Evolutionary conservation across 371 early-diverging fungal species (phyloP).

Genomic region (Saksenaea vasiformis): DNA sequence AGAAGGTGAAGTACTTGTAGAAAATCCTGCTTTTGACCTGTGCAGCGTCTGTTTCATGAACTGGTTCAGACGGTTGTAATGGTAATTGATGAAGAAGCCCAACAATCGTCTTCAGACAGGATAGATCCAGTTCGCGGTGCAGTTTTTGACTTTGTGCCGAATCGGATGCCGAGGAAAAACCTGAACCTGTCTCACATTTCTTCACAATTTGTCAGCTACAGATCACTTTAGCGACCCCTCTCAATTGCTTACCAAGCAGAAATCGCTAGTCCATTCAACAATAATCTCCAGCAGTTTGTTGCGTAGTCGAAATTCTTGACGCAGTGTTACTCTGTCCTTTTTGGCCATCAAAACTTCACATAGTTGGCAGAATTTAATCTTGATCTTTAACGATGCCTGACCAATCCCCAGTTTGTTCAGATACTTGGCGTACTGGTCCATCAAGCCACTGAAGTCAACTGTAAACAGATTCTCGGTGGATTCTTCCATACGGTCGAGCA

Average conservation of each 20-base stretch:
- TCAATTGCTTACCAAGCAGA: conserved; percentile 18
- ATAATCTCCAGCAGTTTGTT: conserved; percentile 77
- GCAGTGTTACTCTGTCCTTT: conserved; percentile 70
- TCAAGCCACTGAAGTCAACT: conserved; percentile 76
- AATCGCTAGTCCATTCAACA: conserved; percentile 87
- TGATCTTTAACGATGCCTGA: conserved; percentile 64
- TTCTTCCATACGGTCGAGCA: conserved; percentile 73
- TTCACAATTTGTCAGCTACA: not conserved
- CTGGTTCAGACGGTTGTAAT: conserved; percentile 73
- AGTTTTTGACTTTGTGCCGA: conserved; percentile 53
- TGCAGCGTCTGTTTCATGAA: conserved; percentile 63
- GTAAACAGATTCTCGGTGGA: conserved; percentile 60
- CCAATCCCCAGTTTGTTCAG: conserved; percentile 66
- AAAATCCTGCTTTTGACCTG: conserved; percentile 80
- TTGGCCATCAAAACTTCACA: conserved; percentile 77
- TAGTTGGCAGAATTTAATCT: conserved; percentile 81
- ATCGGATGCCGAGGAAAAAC: conserved; percentile 35
- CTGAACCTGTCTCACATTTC: conserved; percentile 24
- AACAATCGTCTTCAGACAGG: conserved; percentile 81
- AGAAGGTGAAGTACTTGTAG: conserved; percentile 87
- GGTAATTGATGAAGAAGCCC: conserved; percentile 76
- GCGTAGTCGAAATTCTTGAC: conserved; percentile 81
- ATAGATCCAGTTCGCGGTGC: conserved; percentile 74
- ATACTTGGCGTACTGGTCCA: conserved; percentile 76
- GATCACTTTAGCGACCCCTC: not conserved